Conservation (phyloP, 305 asterid species). For the Fraxinus dipetala region DNA sequence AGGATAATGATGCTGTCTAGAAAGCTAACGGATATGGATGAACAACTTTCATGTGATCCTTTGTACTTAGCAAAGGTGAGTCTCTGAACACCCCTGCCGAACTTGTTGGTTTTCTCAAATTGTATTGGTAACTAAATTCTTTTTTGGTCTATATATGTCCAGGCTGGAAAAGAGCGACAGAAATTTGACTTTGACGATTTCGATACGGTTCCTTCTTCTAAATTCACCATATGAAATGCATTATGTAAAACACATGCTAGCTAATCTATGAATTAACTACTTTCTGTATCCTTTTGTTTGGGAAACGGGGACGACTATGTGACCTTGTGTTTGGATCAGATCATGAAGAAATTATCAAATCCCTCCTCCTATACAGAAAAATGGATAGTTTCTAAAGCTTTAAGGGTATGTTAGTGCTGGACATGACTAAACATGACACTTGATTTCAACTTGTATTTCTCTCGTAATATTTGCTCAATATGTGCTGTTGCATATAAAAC, state of each 20-base stretch:
- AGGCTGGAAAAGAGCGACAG: slow-evolving; percentile 90
- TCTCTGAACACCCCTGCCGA: background rate
- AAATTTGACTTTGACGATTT: slow-evolving; percentile 87
- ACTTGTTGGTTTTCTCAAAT: background rate
- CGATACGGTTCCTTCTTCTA: slow-evolving; percentile 74
- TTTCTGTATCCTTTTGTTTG: background rate
- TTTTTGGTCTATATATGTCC: slow-evolving; percentile 11
- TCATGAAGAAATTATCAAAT: background rate
- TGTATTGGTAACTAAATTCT: background rate
- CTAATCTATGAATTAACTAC: background rate
- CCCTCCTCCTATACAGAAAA: background rate
- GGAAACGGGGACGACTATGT: background rate
- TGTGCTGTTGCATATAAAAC: background rate
- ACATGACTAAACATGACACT: background rate
- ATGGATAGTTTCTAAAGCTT: background rate
- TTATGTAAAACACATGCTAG: background rate
- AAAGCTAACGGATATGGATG: slow-evolving; percentile 78
- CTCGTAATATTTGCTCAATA: background rate
- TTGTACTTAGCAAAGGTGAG: slow-evolving; percentile 73
- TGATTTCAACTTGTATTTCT: background rate
- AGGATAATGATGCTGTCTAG: slow-evolving; percentile 83
- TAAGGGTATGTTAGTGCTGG: background rate
- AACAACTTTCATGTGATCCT: slow-evolving; percentile 71
- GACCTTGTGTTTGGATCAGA: background rate
- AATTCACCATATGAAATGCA: slow-evolving; percentile 56